Base-by-base conservation (phyloP, 495 filamentous ascomycete species). In the Friedmanniomyces endolithicus region DNA sequence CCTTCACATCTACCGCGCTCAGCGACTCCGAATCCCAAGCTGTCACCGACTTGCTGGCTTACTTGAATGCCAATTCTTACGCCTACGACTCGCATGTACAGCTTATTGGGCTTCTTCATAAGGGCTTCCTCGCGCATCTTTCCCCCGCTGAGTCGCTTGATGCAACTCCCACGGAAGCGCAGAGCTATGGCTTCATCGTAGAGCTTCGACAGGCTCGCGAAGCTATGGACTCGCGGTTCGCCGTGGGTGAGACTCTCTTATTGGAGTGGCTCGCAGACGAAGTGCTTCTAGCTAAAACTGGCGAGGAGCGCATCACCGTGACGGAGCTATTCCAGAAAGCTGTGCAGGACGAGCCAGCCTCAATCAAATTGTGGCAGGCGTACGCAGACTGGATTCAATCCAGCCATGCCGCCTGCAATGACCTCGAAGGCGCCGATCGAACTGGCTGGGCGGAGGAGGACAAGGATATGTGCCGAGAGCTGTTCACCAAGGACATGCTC, bases 361-460 rank as follows among this genome's bases (percentile, higher is more conserved):
- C 90, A 62, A 77, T 84, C 33, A 87, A 83, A 64, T 74, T 98
- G 16, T 98, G 94, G 90, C 74, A 81, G 53, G 77, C 84, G 19
- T 96, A 95, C 68, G 90, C 85, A 56, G 83, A 94, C 60, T 96
- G 84, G 75, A 78, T 95, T 56, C 79, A 85, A 63, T 81, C 82
- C 19, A 78, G 94, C 8, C 85, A 88, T 61, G 76, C 70, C 25
- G 66, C 73, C 29, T 71, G 79, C 25, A 76, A 79, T 64, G 55
- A 53, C 31, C n/a, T 55, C 27, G 51, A 58, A 29, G 53, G 22
- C 17, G 48, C 57, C 23, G 44, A 45, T 33, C 53, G 29, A 11
- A 48, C 29, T 31, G 70, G 70, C 29, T 92, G 87, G 85, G 71
- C 82, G 11, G 79, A 83, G 49, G 88, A 94, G 50, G 88, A 95